Evolutionary conservation across 2,329 filamentous ascomycete genomes (phyloP).

Genomic region (Periconia digitata): DNA sequence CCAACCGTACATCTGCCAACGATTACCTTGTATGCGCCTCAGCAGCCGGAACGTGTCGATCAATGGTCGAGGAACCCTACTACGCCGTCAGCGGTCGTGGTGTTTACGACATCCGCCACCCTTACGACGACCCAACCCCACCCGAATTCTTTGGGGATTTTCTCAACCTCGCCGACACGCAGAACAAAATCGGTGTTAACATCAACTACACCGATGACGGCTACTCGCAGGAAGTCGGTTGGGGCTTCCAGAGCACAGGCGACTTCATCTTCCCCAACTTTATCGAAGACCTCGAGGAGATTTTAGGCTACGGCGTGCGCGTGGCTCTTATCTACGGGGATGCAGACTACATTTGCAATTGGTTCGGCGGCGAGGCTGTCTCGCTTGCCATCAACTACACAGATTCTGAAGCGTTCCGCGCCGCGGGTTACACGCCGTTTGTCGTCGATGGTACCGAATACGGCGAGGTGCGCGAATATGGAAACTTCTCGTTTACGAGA

Average conservation of each 20-base stretch:
- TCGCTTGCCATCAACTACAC: constrained; percentile 60
- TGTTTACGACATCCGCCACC: constrained; percentile 58
- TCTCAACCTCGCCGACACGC: constrained; percentile 56
- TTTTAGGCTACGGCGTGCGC: constrained; percentile 58
- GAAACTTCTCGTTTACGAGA: constrained; percentile 60
- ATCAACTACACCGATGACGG: constrained; percentile 56
- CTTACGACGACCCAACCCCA: constrained; percentile 56
- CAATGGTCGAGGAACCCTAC: constrained; percentile 50
- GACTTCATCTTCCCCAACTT: constrained; percentile 51
- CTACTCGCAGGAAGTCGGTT: constrained; percentile 40
- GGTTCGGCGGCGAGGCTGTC: constrained; percentile 74
- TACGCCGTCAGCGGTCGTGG: constrained; percentile 46
- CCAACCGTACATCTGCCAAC: constrained; percentile 23
- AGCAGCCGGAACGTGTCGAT: constrained; percentile 46
- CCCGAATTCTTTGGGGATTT: constrained; percentile 54
- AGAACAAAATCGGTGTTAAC: constrained; percentile 52
- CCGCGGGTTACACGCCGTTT: constrained; percentile 71
- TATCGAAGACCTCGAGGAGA: constrained; percentile 50
- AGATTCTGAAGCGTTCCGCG: constrained; percentile 55
- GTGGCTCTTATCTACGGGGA: constrained; percentile 61
- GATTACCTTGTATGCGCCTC: constrained; percentile 39
- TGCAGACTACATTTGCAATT: constrained; percentile 61
- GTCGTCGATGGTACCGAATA: constrained; percentile 61
- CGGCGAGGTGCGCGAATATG: constrained; percentile 73
- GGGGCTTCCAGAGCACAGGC: constrained; percentile 49